Evolutionary conservation across 2,329 filamentous ascomycete genomes (phyloP).

Genomic region (Albifimbria verrucaria): DNA sequence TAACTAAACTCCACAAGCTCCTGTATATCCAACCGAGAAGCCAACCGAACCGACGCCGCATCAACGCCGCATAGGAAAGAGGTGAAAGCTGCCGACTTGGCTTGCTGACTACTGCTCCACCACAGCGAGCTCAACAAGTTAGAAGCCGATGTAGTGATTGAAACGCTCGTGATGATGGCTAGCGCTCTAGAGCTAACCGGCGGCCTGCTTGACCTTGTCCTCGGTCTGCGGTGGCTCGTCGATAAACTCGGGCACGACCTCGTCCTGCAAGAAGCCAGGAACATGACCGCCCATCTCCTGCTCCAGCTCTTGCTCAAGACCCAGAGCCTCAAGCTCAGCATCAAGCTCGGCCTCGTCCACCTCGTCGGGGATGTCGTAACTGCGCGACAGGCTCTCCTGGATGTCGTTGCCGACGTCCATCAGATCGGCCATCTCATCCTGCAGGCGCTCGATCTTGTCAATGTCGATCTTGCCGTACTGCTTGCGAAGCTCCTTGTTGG

Average conservation of each 20-base stretch:
- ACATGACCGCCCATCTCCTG: conserved; percentile 61
- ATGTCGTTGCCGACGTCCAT: conserved; percentile 99
- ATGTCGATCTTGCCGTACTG: conserved; percentile 98
- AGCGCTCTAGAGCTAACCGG: no score
- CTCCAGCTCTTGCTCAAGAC: conserved; percentile 90
- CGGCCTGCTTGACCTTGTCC: conserved; percentile 80
- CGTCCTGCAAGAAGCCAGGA: conserved; percentile 86
- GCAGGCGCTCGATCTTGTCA: conserved; percentile 94
- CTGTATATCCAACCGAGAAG: not conserved
- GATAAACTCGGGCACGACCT: conserved; percentile 82
- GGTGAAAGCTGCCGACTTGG: not conserved
- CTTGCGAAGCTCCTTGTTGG: conserved; percentile 85
- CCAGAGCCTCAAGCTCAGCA: conserved; percentile 90
- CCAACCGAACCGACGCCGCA: not conserved
- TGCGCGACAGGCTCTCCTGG: conserved; percentile 85
- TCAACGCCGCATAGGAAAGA: not conserved
- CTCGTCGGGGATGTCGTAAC: conserved; percentile 94
- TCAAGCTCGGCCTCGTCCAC: conserved; percentile 96
- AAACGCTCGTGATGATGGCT: no score
- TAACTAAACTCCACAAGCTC: not conserved
- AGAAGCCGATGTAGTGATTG: no score
- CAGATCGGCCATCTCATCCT: conserved; percentile 98
- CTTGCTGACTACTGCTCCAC: not conserved
- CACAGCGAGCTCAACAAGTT: not conserved
- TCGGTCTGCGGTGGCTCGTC: conserved; percentile 78